Evolutionary conservation across 768 basidiomycete species (phyloP).

Genomic region (Boletus rubescentipes): DNA sequence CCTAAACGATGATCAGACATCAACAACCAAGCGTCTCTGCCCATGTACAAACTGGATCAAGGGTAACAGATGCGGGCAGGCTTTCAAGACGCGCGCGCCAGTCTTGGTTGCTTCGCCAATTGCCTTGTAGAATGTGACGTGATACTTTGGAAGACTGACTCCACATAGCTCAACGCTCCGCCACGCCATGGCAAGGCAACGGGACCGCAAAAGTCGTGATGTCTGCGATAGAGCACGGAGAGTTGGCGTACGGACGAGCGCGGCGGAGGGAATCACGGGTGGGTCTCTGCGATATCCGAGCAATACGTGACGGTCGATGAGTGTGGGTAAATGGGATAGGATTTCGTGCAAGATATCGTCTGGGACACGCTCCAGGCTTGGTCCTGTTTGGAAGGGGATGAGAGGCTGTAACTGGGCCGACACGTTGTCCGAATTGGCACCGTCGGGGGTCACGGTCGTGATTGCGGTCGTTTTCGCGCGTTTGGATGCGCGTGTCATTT

Average conservation of each 20-base stretch:
- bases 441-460: background rate
- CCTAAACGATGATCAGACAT: background rate
- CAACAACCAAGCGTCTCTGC: no score
- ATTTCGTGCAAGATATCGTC: slow-evolving; percentile 15
- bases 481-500: background rate
- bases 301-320: background rate
- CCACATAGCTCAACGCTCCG: slow-evolving; percentile 3
- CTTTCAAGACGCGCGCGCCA: background rate
- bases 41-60: slow-evolving; percentile 5
- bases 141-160: background rate
- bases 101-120: background rate
- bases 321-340: slow-evolving; percentile 9
- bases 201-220: slow-evolving; percentile 5
- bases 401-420: background rate
- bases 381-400: background rate
- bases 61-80: slow-evolving; percentile 1
- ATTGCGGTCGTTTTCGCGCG: background rate
- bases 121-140: background rate
- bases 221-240: slow-evolving; percentile 10
- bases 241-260: background rate
- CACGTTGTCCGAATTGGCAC: background rate
- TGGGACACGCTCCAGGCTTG: slow-evolving; percentile 8
- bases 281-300: background rate
- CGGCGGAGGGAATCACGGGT: background rate
- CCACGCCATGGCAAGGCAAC: slow-evolving; percentile 18